Conservation (phyloP, 2,329 filamentous ascomycete genomes). For the Periconia macrospinosa region DNA sequence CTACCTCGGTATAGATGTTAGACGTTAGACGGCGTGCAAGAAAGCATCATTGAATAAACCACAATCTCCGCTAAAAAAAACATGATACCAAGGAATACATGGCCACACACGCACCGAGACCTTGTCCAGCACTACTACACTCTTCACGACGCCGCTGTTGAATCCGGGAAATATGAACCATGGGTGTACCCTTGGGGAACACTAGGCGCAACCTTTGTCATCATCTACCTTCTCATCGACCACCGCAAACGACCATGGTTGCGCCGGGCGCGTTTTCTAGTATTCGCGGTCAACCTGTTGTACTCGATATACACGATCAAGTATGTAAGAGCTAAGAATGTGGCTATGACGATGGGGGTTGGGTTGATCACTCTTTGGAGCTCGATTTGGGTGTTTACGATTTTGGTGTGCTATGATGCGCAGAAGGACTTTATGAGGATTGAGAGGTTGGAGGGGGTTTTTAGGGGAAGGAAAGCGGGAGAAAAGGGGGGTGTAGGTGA, state of each 20-base stretch:
- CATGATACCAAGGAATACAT: constrained; percentile 17
- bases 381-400: constrained; percentile 54
- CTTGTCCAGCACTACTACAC: constrained; percentile 39
- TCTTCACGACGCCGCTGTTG: constrained; percentile 44
- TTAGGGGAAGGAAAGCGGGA: constrained; percentile 3
- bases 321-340: constrained; percentile 46
- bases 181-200: constrained; percentile 50
- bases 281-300: constrained; percentile 51
- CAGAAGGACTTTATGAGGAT: constrained; percentile 60
- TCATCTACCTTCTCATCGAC: constrained; percentile 57
- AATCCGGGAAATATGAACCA: constrained; percentile 44
- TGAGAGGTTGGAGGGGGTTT: constrained; percentile 45
- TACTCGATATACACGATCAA: constrained; percentile 41
- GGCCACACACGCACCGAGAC: constrained; percentile 39
- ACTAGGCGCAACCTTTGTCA: constrained; percentile 43
- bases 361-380: constrained; percentile 59
- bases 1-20: too few relatives aligned
- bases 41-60: background rate
- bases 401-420: constrained; percentile 59
- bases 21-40: too few relatives aligned
- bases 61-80: background rate
- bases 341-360: constrained; percentile 57
- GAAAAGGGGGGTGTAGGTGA: too few relatives aligned
- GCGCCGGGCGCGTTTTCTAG: constrained; percentile 46
- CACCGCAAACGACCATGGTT: constrained; percentile 45